Evolutionary conservation across 148 eudicot species (phyloP).

Genomic region (Gaultheria prostrata): DNA sequence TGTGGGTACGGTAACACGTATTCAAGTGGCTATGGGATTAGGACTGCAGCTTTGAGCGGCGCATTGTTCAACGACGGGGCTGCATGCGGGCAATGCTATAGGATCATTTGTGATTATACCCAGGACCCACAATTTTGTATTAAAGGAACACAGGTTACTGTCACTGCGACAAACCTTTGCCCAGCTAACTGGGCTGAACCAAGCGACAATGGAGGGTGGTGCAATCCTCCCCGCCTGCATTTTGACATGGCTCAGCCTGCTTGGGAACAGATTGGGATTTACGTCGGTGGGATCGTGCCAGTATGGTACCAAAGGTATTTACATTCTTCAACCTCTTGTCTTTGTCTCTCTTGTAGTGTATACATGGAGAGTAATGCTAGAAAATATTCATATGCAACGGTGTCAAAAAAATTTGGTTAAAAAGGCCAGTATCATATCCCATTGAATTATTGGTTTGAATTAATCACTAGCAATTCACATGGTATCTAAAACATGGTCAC

Average conservation of each 20-base stretch:
- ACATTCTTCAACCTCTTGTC: not conserved
- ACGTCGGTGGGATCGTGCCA: conserved; percentile 79
- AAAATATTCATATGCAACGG: conserved; percentile 28
- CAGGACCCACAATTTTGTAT: conserved; percentile 55
- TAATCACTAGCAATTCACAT: no score
- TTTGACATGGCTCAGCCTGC: conserved; percentile 98
- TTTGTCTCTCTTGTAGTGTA: not conserved
- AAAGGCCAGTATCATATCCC: not conserved
- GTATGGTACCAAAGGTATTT: conserved; percentile 68
- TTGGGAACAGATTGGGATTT: conserved; percentile 88
- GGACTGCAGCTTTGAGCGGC: conserved; percentile 82
- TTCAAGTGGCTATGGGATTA: conserved; percentile 62
- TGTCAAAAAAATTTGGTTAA: not conserved
- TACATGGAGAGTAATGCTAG: conserved; percentile 56
- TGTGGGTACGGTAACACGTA: conserved; percentile 92
- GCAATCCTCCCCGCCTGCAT: conserved; percentile 86
- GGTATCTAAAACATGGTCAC: no score
- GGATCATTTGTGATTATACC: conserved; percentile 61
- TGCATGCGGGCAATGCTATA: conserved; percentile 84
- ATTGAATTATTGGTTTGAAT: not conserved
- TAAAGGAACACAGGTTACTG: conserved; percentile 53
- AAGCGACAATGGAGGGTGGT: conserved; percentile 79
- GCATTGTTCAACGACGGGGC: conserved; percentile 77
- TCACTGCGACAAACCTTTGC: conserved; percentile 89
- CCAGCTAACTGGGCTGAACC: conserved; percentile 75